Evolutionary conservation across 2,329 filamentous ascomycete genomes (phyloP), one percentile per base, ranked within the genome.

Genomic region (Exophiala alcalophila): DNA sequence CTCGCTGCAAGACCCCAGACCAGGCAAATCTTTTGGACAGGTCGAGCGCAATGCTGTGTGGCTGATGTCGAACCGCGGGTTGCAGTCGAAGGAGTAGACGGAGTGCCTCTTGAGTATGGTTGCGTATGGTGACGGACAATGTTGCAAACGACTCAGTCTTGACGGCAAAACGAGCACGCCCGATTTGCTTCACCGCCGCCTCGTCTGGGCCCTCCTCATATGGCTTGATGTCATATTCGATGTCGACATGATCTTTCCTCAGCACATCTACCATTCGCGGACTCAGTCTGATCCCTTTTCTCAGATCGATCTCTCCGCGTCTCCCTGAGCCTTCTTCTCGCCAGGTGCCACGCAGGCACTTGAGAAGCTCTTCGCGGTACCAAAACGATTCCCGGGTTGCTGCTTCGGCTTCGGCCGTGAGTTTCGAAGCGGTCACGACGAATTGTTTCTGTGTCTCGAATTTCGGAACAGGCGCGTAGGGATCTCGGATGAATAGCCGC

Each of bases 371-470:
- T 62, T 94, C 86, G 11, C 89, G 80, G 63, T 88, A 95, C 90
- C 90, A 96, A 62, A 96, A 96, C 0, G 83, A 80, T 65, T 95
- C 88, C 37, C 90, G 76, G 47, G 76, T 84, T 9, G 81, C 77
- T 23, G 85, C 78, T 65, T 96, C 90, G 29, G 77, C 78, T 52
- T 92, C 87, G 0, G 87, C 85, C 0, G 84, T 83, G 42, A 90
- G 79, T 56, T 86, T 86, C 59, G 80, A 82, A 11, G 82, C 78
- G 63, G 85, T 92, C 29, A 95, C 86, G 20, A 96, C 86, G 57
- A 94, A 96, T 59, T 96, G 90, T n/a, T 89, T 78, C 59, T 88
- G 84, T n/a, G 84, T 81, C 0, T 83, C 81, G 7, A 95, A 72
- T 1, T 81, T 83, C 1, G 89, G 90, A 26, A 96, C 86, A 1